These are phyloP conservation scores for Polyporus tsugae DNA, from an alignment of 1,284 basidiomycete species.

Conservation along the genomic window DNA sequence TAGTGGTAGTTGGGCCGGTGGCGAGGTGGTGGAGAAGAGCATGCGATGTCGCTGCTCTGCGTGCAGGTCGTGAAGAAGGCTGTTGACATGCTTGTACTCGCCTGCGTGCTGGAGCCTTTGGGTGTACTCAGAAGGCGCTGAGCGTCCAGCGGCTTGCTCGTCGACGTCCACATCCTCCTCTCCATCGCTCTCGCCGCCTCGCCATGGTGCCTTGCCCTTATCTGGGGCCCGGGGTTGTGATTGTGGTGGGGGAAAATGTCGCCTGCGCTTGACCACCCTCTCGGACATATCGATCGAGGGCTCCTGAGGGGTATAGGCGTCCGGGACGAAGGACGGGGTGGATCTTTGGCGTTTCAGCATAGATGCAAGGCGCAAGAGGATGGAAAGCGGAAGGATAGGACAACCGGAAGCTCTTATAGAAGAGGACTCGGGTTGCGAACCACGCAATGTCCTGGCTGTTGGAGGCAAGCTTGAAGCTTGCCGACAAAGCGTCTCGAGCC, in stretches of 20 bases:
- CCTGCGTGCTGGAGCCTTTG: slow-evolving; percentile 39
- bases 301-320: slow-evolving; percentile 40
- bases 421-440: slow-evolving; percentile 3
- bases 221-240: slow-evolving; percentile 6
- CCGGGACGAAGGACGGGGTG: slow-evolving; percentile 57
- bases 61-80: slow-evolving; percentile 71
- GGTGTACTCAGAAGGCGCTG: slow-evolving; percentile 35
- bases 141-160: slow-evolving; percentile 27
- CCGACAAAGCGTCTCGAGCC: slow-evolving; percentile 9
- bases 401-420: slow-evolving; percentile 4
- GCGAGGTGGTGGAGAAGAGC: slow-evolving; percentile 48
- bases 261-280: slow-evolving; percentile 44
- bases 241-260: slow-evolving; percentile 39
- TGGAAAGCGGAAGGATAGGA: neutral
- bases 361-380: neutral
- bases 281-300: slow-evolving; percentile 37
- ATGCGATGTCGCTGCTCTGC: slow-evolving; percentile 68
- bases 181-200: slow-evolving; percentile 30
- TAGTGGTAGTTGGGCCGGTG: slow-evolving; percentile 13
- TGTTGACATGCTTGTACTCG: slow-evolving; percentile 66
- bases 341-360: slow-evolving; percentile 78
- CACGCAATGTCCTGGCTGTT: slow-evolving; percentile 22
- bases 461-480: slow-evolving; percentile 4
- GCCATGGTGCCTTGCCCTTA: slow-evolving; percentile 16
- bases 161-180: slow-evolving; percentile 46